These are phyloP conservation scores for Prunus dulcis DNA, from an alignment of 306 rosid genomes.

Conservation along the genomic window DNA sequence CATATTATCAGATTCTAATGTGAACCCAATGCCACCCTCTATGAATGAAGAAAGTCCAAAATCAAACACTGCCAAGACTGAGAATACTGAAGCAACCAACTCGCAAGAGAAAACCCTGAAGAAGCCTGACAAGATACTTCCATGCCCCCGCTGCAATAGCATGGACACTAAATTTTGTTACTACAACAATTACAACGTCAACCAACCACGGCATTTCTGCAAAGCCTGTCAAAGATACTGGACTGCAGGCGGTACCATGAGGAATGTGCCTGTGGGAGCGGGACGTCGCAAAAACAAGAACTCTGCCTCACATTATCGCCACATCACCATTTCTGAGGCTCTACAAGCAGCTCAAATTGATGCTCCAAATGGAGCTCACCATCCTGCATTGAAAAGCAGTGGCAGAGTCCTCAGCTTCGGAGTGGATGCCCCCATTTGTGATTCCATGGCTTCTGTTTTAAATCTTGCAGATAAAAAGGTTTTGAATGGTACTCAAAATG, in stretches of 20 bases:
- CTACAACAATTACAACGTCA: conserved; percentile 84
- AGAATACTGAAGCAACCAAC: conserved; percentile 39
- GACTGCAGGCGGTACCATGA: conserved; percentile 94
- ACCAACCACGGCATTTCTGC: conserved; percentile 94
- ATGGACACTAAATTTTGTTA: conserved; percentile 95
- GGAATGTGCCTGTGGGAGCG: conserved; percentile 94
- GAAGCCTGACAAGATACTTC: conserved; percentile 83
- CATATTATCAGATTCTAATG: conserved; percentile 27
- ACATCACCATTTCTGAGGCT: conserved; percentile 68
- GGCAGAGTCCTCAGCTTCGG: conserved; percentile 81
- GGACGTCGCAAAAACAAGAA: conserved; percentile 90
- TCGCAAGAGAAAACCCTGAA: conserved; percentile 67
- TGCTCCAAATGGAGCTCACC: conserved; percentile 45
- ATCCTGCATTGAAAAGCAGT: conserved; percentile 34
- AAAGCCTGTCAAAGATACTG: conserved; percentile 95
- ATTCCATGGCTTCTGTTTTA: conserved; percentile 55
- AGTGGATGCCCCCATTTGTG: conserved; percentile 49
- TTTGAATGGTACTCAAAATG: conserved; percentile 44
- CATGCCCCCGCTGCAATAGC: conserved; percentile 94
- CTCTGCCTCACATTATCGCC: conserved; percentile 56
- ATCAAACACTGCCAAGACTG: conserved; percentile 29
- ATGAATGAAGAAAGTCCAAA: conserved; percentile 46
- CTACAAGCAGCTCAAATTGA: conserved; percentile 69
- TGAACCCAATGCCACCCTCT: conserved; percentile 53
- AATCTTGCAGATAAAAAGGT: conserved; percentile 49